Base-by-base conservation (phyloP, 2,329 filamentous ascomycete species). In the Xylaria hypoxylon region DNA sequence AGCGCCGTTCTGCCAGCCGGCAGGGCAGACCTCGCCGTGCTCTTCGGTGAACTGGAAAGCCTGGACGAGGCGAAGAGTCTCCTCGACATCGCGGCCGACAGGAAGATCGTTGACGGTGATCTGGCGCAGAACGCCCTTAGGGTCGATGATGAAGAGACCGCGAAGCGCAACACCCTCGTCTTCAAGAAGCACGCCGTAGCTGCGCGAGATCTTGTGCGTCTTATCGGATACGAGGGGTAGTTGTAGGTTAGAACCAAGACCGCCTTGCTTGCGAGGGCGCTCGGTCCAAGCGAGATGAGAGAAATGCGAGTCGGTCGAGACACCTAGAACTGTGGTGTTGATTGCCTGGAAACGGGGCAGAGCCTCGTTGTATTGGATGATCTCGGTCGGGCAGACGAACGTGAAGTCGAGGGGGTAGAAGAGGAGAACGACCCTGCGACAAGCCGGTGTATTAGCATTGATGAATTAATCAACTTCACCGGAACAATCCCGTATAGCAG, bases 11-110 rank as follows among this genome's bases (percentile, higher is more conserved):
- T 80, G 79, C 83, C 83, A 85, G 73, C 82, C 83, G 60, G 83
- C 83, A 50, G 83, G 83, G 79, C 83, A 94, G 62, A 93, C 86
- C 77, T 92, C 89, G 79, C 93, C 94, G 84, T 92, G 92, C 72
- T 93, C 91, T 72, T 94, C 91, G 13, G 92, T 92, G 82, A 95
- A 92, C 79, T 94, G 92, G 78, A 94, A 94, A 5, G 91, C 90
- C 71, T 90, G 85, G 65, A 90, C 86, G 1, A 91, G 90, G 42
- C 88, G 86, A 72, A 89, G 82, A 1, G 86, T 85, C 80, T 90
- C 88, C 75, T 89, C 86, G 61, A 90, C 88, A 71, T 85, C 84
- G 71, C 88, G 86, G 67, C 88, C 88, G 69, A 90, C 87, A 67
- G 87, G 86, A 35, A 89, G 82, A 73, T 90, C 87, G 79, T 90